These are phyloP conservation scores for Myriosclerotinia curreyana DNA, from an alignment of 2,329 filamentous ascomycete genomes.

Conservation along the genomic window DNA sequence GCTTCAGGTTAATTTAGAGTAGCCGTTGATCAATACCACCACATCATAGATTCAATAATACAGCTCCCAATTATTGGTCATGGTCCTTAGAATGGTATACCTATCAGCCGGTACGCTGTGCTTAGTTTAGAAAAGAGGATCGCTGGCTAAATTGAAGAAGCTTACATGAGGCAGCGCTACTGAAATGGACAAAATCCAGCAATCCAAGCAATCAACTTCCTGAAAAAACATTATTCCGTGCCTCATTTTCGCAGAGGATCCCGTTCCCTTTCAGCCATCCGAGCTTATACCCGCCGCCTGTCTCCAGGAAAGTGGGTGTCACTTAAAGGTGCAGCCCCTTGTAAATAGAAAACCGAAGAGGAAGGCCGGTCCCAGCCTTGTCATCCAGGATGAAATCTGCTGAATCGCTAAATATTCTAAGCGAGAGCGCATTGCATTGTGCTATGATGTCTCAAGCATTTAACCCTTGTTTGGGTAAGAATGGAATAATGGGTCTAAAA, in stretches of 20 bases:
- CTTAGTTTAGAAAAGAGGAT: neutral
- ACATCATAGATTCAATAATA: neutral
- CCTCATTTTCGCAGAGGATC: slow-evolving; percentile 12
- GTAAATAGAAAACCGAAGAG: slow-evolving; percentile 10
- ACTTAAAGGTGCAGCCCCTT: slow-evolving; percentile 13
- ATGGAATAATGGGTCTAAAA: neutral
- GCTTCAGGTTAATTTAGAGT: neutral
- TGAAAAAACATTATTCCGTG: neutral
- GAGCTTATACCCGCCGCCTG: slow-evolving; percentile 13
- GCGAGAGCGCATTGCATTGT: neutral
- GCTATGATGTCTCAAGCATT: slow-evolving; percentile 17
- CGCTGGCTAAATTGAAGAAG: slow-evolving; percentile 11
- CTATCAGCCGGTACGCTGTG: neutral
- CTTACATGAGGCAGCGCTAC: slow-evolving; percentile 12
- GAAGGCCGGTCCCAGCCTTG: slow-evolving; percentile 22
- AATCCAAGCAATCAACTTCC: neutral
- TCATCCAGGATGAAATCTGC: slow-evolving; percentile 13
- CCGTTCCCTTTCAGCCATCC: slow-evolving; percentile 17
- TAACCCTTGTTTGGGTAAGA: slow-evolving; percentile 14
- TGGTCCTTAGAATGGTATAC: neutral
- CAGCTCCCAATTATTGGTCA: neutral
- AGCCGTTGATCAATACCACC: neutral
- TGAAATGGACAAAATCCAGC: slow-evolving; percentile 6
- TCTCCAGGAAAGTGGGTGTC: slow-evolving; percentile 5
- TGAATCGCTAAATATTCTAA: slow-evolving; percentile 6